Conservation (phyloP, 2,329 filamentous ascomycete genomes). For the Zopfia rhizophila region DNA sequence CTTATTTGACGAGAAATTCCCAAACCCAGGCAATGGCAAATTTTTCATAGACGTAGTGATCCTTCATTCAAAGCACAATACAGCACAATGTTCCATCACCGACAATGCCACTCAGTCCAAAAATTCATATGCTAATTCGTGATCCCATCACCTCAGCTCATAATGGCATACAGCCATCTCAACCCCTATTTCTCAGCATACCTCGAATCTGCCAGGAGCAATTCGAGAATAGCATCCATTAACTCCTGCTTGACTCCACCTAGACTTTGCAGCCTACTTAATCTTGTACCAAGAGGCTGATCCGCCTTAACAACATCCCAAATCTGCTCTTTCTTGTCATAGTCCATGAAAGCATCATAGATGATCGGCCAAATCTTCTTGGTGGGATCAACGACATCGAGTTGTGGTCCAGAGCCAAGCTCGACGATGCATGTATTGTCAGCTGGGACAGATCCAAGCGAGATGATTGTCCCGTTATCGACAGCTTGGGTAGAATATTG, state of each 20-base stretch:
- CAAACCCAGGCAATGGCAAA: too few relatives aligned
- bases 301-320: constrained; percentile 41
- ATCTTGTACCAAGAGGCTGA: constrained; percentile 41
- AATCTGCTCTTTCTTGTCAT: constrained; percentile 46
- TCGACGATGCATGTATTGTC: constrained; percentile 40
- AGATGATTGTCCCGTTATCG: constrained; percentile 40
- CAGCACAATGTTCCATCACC: too few relatives aligned
- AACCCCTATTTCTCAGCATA: too few relatives aligned
- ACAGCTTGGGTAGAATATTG: constrained; percentile 24
- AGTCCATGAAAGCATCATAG: constrained; percentile 38
- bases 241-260: constrained; percentile 34
- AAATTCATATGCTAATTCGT: too few relatives aligned
- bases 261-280: constrained; percentile 41
- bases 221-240: constrained; percentile 46
- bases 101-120: too few relatives aligned
- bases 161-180: too few relatives aligned
- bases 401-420: constrained; percentile 38
- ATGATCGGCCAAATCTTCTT: constrained; percentile 41
- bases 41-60: too few relatives aligned
- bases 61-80: too few relatives aligned
- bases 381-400: constrained; percentile 46
- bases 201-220: constrained; percentile 47
- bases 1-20: too few relatives aligned
- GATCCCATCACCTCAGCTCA: too few relatives aligned
- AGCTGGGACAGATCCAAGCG: constrained; percentile 32